Evolutionary conservation across 257 asterid species (phyloP), one percentile per base, ranked within the genome.

Genomic region (Asclepias syriaca): DNA sequence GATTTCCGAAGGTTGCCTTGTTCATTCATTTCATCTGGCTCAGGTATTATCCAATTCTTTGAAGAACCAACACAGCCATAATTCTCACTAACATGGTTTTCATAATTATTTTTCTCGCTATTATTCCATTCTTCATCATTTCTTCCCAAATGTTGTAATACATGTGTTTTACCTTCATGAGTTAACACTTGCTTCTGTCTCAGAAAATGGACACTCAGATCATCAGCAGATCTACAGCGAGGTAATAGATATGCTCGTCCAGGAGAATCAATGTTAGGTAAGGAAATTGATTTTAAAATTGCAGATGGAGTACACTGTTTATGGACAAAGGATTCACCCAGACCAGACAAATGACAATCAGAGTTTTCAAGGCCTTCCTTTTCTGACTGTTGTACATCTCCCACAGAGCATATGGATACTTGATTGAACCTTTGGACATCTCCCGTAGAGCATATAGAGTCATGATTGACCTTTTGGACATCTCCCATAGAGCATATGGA

Each of bases 31-130:
- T 87, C 88, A 68, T 89, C 87, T 0, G 83, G 70, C 15, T 65
- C 85, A 65, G 99, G 97, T 75, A 92, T 45, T 66, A 90, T 84
- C 99, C 98, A 95, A 77, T 95, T 90, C 79, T 88, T 92, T 45
- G 98, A 88, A 22, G 89, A 85, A 65, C 83, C 88, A 56, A 71
- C 84, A 78, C 82, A 89, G 82, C 85, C 85, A 80, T 78, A 84
- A 40, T 72, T 77, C 70, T 82, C 93, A 77, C 83, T 86, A 72
- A 75, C 87, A 70, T 71, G 86, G 69, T 71, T 83, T 75, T 84
- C 94, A 75, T 77, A 83, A 73, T 65, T 63, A 66, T 73, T 77
- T 75, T 83, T 78, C n/a, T 68, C 88, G 66, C 78, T 74, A 51
- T 70, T 71, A 48, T 75, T 74, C 54, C 54, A 74, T 61, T 66